A percentile compares a stretch with the other conserved stretches of the same genome.
These are phyloP conservation scores for Ceratobasidium sp. DNA, from an alignment of 1,284 basidiomycete genomes.

Conservation along the genomic window DNA sequence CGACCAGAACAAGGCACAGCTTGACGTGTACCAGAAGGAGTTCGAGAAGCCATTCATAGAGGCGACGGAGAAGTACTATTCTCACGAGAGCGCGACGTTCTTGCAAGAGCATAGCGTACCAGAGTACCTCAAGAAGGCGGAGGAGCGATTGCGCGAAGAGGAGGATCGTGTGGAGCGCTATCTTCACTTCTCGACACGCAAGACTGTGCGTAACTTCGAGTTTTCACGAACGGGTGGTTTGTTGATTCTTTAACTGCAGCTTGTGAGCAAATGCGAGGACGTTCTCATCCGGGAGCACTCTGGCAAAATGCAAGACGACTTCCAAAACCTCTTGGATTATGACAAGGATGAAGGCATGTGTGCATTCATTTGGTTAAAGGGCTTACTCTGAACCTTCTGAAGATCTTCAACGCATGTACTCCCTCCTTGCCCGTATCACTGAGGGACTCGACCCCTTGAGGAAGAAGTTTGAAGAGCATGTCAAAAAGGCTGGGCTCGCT, in stretches of 20 bases:
- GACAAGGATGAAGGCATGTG: constrained; percentile 82
- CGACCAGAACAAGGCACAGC: constrained; percentile 91
- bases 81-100: constrained; percentile 90
- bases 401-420: constrained; percentile 96
- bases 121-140: constrained; percentile 98
- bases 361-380: neutral
- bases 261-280: constrained; percentile 92
- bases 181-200: constrained; percentile 89
- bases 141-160: constrained; percentile 92
- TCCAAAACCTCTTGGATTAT: constrained; percentile 91
- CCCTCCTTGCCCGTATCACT: constrained; percentile 88
- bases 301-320: constrained; percentile 93
- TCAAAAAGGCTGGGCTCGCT: constrained; percentile 89
- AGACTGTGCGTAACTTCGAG: constrained; percentile 63
- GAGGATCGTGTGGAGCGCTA: constrained; percentile 96
- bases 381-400: neutral
- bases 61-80: constrained; percentile 93
- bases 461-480: constrained; percentile 94
- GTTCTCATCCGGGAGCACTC: constrained; percentile 93
- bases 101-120: constrained; percentile 91
- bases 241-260: constrained; percentile 54
- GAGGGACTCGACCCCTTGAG: constrained; percentile 93
- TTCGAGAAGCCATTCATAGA: constrained; percentile 92
- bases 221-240: neutral
- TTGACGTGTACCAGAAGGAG: constrained; percentile 94